These are phyloP conservation scores for Lobosporangium transversale DNA, from an alignment of 192 early-diverging fungal species.

Conservation along the genomic window DNA sequence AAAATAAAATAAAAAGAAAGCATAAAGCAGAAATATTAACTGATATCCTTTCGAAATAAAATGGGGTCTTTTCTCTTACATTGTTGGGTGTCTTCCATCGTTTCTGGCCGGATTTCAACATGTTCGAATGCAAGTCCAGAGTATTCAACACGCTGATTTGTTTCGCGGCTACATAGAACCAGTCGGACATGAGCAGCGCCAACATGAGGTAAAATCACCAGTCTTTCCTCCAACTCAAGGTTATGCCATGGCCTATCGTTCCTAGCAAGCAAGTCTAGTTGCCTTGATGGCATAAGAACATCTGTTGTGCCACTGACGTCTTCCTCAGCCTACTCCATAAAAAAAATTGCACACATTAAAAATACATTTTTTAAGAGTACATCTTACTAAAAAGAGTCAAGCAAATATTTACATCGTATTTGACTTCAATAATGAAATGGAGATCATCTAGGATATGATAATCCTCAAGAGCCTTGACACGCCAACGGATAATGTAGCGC, in stretches of 20 bases:
- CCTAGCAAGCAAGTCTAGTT: neutral
- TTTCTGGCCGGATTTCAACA: constrained; percentile 3
- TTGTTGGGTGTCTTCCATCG: neutral
- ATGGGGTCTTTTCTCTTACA: neutral
- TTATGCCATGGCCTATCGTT: constrained; percentile 10
- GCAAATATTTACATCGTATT: constrained; percentile 4
- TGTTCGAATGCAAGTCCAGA: constrained; percentile 6
- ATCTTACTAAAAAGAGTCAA: neutral
- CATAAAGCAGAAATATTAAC: neutral
- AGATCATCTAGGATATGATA: neutral
- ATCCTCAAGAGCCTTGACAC: neutral
- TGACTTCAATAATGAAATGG: constrained; percentile 4
- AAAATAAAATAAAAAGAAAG: neutral
- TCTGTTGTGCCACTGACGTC: neutral
- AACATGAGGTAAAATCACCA: constrained; percentile 6
- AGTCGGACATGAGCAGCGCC: neutral
- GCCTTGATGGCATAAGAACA: neutral
- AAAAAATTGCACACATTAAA: neutral
- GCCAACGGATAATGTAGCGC: constrained; percentile 13
- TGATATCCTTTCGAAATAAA: no score
- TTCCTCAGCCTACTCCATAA: neutral
- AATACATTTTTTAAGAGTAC: neutral
- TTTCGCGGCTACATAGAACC: neutral
- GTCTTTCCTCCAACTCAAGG: constrained; percentile 9
- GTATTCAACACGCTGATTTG: neutral